Evolutionary conservation across 495 filamentous ascomycete genomes (phyloP), one percentile per base, ranked within the genome.

Genomic region (Letharia lupina): DNA sequence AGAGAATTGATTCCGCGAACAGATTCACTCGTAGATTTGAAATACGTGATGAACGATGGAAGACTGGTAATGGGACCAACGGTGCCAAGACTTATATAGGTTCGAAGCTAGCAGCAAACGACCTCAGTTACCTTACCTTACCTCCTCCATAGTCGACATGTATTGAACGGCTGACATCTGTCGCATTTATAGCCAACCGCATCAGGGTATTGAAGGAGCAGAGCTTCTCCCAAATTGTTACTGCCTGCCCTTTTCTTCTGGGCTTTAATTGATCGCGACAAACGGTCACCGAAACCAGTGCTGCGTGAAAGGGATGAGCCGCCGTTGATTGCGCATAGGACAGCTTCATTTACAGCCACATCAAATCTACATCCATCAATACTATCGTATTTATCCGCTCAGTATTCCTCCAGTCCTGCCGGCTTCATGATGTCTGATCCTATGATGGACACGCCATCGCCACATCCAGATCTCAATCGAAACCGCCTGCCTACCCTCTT

Each of bases 401-500:
- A 35, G 11, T 33, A 15, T 10, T 7, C 33, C 3, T 56, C 18
- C 39, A 62, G 35, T 58, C 33, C 3, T 12, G 54, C 23, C 65
- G 16, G 12, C 6, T 33, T 48, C 44, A 59, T 23, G 4, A 63
- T 64, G 66, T 63, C 66, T 54, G 40, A 57, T 65, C 57, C 67
- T 4, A 52, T 64, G 60, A 70, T 70, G 69, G 64, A 69, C 40
- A 68, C 69, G 33, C 69, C 69, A 8, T 66, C 69, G 37, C 68
- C 65, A 42, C 65, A 67, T 58, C 67, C 67, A 31, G 69, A 71
- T 35, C 64, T 62, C n/a, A 62, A 67, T 50, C 86, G 94, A 62
- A 94, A 96, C 73, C 85, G 94, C 47, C 83, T 99, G 15, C 94
- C 94, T 23, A 97, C 90, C 0, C 86, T 98, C 48, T 96, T 94